These are phyloP conservation scores for Populus trichocarpa DNA, from an alignment of 441 rosid species.

Conservation along the genomic window DNA sequence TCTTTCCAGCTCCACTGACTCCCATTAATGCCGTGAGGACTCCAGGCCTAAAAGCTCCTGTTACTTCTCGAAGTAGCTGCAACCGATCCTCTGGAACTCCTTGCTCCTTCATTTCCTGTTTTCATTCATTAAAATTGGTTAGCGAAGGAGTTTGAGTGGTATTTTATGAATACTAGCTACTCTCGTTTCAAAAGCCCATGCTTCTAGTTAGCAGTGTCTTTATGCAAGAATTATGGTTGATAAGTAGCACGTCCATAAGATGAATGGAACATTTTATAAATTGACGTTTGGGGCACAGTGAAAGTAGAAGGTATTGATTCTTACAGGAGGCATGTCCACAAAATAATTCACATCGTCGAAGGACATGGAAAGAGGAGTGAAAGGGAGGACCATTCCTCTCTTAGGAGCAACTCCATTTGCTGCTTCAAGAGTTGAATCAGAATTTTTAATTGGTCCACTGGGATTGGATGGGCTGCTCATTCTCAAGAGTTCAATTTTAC, in stretches of 20 bases:
- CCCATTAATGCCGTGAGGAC: slow-evolving; percentile 94
- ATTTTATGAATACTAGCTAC: too few relatives aligned
- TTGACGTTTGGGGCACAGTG: not conserved
- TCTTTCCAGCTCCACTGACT: slow-evolving; percentile 97
- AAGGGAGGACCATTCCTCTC: slow-evolving; percentile 94
- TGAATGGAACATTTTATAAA: not conserved
- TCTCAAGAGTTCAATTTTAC: slow-evolving; percentile 50
- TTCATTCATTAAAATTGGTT: not conserved
- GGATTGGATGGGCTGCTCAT: slow-evolving; percentile 37
- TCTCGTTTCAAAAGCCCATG: too few relatives aligned
- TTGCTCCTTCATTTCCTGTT: slow-evolving; percentile 88
- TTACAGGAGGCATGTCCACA: slow-evolving; percentile 92
- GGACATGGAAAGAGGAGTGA: slow-evolving; percentile 86
- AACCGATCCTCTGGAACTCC: slow-evolving; percentile 66
- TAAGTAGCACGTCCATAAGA: not conserved
- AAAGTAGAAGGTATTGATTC: slow-evolving; percentile 6
- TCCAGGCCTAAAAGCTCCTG: slow-evolving; percentile 89
- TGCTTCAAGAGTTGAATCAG: slow-evolving; percentile 22
- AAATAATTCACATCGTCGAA: slow-evolving; percentile 68
- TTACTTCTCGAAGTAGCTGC: slow-evolving; percentile 64
- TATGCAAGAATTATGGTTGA: not conserved
- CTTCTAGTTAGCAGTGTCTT: too few relatives aligned
- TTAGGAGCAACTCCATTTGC: slow-evolving; percentile 39
- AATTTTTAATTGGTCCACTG: slow-evolving; percentile 25
- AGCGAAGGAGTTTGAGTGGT: too few relatives aligned